A percentile compares a stretch with the other conserved stretches of the same genome.
Evolutionary conservation across 176 grass and related monocot species (phyloP).

Genomic region (Puya raimondii): DNA sequence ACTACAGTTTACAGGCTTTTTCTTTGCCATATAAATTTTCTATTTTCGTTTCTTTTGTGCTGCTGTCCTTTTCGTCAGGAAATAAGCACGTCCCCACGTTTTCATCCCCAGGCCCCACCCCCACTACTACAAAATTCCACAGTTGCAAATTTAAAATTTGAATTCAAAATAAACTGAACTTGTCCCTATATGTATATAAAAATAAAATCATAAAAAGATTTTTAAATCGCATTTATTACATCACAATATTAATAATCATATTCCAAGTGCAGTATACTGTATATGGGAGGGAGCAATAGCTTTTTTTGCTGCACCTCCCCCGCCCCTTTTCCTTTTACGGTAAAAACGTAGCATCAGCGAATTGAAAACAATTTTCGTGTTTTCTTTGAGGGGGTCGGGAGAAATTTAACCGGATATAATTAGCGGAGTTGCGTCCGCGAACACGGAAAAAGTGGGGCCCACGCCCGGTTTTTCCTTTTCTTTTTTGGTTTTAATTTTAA

Average conservation of each 20-base stretch:
- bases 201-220: too few relatives aligned
- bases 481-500: not conserved
- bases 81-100: not conserved
- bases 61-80: not conserved
- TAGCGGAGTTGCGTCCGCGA: constrained; percentile 26
- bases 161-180: too few relatives aligned
- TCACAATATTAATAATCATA: too few relatives aligned
- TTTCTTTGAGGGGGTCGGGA: not conserved
- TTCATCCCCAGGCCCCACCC: not conserved
- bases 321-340: not conserved
- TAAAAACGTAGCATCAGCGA: not conserved
- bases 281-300: too few relatives aligned
- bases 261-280: too few relatives aligned
- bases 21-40: not conserved
- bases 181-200: too few relatives aligned
- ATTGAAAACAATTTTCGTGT: too few relatives aligned
- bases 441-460: constrained; percentile 9
- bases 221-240: too few relatives aligned
- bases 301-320: too few relatives aligned
- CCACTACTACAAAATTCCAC: too few relatives aligned
- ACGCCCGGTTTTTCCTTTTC: constrained; percentile 1
- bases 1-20: too few relatives aligned
- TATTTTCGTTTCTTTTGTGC: not conserved
- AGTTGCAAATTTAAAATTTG: too few relatives aligned
- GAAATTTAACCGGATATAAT: constrained; percentile 24